Evolutionary conservation across 345 rosid species (phyloP), one percentile per base, ranked within the genome.

Genomic region (Toxicodendron radicans): DNA sequence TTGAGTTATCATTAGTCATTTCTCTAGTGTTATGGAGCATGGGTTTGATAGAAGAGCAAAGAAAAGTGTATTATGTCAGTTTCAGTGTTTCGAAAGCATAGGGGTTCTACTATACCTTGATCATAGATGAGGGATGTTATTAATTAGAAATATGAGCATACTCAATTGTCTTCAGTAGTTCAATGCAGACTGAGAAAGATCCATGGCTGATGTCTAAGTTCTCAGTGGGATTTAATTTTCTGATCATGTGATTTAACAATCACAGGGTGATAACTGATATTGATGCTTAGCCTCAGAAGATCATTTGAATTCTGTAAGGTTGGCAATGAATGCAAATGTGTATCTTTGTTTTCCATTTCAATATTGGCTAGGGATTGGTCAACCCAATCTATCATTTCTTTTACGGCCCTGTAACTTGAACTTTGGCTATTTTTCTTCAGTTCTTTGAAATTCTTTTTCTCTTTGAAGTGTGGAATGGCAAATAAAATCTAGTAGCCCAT

Each of bases 71-170:
- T 24, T 38, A 38, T 38, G 43, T 38, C 9, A 3, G 0, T 32
- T 67, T 67, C 32, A 52, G 24, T 52, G 46, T 20, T n/a, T 52
- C 18, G 20, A 68, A 30, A 52, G 46, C 59, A 68, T 52, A 27
- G 10, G 30, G 46, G 5, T 68, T 35, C 51, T 57, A 12, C 61
- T 32, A 14, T 41, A 14, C 52, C 10, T 24, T 57, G 56, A 20
- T 70, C 33, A 27, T 49, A 49, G 11, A 68, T 52, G 23, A 67
- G 71, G 24, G 66, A 62, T 62, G 17, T 30, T 57, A 35, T 23
- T 48, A 1, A 48, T 11, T 3, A 48, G 52, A 48, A 48, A 48
- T 48, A 11, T 48, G 43, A 7, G 1, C 43, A 5, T 8, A 20
- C 23, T 66, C 5, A 24, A 7, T 2, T 10, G 54, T 27, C 43